Evolutionary conservation across 2,329 filamentous ascomycete species (phyloP).

Genomic region (Teratosphaeria nubilosa): DNA sequence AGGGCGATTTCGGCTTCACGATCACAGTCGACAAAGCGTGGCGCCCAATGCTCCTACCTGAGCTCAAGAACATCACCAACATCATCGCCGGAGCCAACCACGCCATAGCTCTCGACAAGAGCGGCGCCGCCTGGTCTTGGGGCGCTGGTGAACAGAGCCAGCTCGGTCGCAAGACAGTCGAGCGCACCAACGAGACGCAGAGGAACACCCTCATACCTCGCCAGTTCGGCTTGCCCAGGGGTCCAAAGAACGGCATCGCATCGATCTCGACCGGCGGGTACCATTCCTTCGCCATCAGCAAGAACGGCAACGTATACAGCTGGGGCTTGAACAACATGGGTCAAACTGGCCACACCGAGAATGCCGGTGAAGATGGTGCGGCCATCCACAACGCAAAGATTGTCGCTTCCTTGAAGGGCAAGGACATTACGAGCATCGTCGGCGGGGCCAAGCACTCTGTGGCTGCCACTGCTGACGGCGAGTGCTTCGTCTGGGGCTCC

Average conservation of each 20-base stretch:
- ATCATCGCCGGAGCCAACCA: constrained; percentile 62
- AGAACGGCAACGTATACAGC: constrained; percentile 59
- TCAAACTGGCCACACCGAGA: constrained; percentile 56
- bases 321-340: constrained; percentile 87
- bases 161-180: constrained; percentile 53
- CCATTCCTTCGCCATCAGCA: constrained; percentile 67
- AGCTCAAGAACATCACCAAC: constrained; percentile 54
- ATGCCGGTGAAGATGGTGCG: constrained; percentile 57
- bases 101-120: constrained; percentile 56
- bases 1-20: constrained; percentile 55
- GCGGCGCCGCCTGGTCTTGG: constrained; percentile 58
- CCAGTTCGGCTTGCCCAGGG: constrained; percentile 43
- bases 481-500: constrained; percentile 51
- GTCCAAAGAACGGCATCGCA: constrained; percentile 42
- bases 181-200: constrained; percentile 39
- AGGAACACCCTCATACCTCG: constrained; percentile 45
- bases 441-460: constrained; percentile 66
- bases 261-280: constrained; percentile 62
- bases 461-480: constrained; percentile 35
- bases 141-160: constrained; percentile 62
- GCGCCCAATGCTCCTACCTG: constrained; percentile 46
- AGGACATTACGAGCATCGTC: constrained; percentile 54
- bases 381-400: constrained; percentile 59
- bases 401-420: constrained; percentile 52
- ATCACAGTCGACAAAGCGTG: constrained; percentile 41